These are phyloP conservation scores for Leptoxyphium fumago DNA, from an alignment of 2,329 filamentous ascomycete genomes.

Conservation along the genomic window DNA sequence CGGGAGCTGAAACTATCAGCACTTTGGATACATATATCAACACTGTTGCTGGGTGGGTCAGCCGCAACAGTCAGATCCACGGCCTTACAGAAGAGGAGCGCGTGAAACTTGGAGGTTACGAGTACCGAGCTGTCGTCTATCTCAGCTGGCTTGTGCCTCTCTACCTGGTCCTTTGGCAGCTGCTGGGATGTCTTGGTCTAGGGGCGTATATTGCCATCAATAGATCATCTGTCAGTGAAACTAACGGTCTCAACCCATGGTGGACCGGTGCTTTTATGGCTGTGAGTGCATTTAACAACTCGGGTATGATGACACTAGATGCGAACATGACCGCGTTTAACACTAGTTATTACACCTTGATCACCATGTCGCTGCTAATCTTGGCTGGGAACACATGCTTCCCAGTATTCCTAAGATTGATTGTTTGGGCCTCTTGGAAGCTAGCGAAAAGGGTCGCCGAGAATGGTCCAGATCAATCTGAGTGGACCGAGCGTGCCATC, in stretches of 20 bases:
- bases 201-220: conserved; percentile 46
- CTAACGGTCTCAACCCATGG: conserved; percentile 49
- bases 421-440: conserved; percentile 43
- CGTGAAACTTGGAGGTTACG: conserved; percentile 45
- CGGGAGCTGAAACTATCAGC: neutral
- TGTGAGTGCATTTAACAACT: conserved; percentile 56
- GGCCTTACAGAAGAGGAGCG: conserved; percentile 39
- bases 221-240: conserved; percentile 31
- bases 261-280: conserved; percentile 56
- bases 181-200: conserved; percentile 43
- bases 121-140: conserved; percentile 48
- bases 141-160: conserved; percentile 44
- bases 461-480: conserved; percentile 3
- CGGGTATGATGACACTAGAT: conserved; percentile 54
- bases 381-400: conserved; percentile 43
- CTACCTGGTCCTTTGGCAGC: conserved; percentile 46
- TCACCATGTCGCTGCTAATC: conserved; percentile 34
- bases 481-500: conserved; percentile 25
- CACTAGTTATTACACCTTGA: conserved; percentile 27
- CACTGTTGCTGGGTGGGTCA: conserved; percentile 11
- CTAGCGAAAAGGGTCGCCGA: conserved; percentile 24
- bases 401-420: conserved; percentile 41
- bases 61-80: conserved; percentile 40
- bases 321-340: conserved; percentile 51
- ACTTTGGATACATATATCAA: conserved; percentile 5